Evolutionary conservation across 495 filamentous ascomycete species (phyloP).

Genomic region (Penicillium cinerascens): DNA sequence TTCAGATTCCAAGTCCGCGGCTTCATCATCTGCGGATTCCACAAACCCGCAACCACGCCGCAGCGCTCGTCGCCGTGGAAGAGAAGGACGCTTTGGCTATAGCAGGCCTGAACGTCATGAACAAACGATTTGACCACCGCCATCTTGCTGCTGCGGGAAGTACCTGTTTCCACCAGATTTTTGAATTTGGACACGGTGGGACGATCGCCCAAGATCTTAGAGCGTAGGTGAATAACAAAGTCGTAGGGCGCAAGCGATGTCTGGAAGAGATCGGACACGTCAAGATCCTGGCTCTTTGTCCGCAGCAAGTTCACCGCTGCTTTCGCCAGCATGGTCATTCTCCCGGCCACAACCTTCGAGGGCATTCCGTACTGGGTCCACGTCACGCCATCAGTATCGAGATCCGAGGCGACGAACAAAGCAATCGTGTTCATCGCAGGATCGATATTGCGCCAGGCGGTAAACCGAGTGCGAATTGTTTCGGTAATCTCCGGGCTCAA

Average conservation of each 20-base stretch:
- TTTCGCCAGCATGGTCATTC: slow-evolving; percentile 77
- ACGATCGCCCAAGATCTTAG: slow-evolving; percentile 36
- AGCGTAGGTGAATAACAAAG: slow-evolving; percentile 70
- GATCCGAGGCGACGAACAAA: slow-evolving; percentile 76
- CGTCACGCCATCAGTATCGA: slow-evolving; percentile 70
- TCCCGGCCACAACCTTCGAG: slow-evolving; percentile 75
- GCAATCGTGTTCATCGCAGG: slow-evolving; percentile 79
- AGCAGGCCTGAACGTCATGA: slow-evolving; percentile 56
- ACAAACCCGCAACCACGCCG: slow-evolving; percentile 67
- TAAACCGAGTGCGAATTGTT: slow-evolving; percentile 64
- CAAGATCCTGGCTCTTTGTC: slow-evolving; percentile 53
- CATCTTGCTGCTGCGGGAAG: slow-evolving; percentile 26
- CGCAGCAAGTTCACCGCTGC: slow-evolving; percentile 61
- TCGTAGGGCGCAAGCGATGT: slow-evolving; percentile 73
- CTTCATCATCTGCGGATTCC: slow-evolving; percentile 66
- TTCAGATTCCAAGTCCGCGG: slow-evolving; percentile 59
- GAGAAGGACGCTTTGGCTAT: slow-evolving; percentile 63
- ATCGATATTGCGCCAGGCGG: slow-evolving; percentile 77
- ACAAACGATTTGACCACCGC: slow-evolving; percentile 50
- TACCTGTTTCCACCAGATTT: slow-evolving; percentile 51
- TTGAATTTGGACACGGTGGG: slow-evolving; percentile 56
- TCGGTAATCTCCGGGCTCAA: slow-evolving; percentile 51
- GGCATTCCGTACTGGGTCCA: slow-evolving; percentile 72
- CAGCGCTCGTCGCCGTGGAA: slow-evolving; percentile 62
- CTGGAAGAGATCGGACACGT: slow-evolving; percentile 62